Evolutionary conservation across 208 protist genomes (phyloP).

Genomic region (Strigomonas culicis): DNA sequence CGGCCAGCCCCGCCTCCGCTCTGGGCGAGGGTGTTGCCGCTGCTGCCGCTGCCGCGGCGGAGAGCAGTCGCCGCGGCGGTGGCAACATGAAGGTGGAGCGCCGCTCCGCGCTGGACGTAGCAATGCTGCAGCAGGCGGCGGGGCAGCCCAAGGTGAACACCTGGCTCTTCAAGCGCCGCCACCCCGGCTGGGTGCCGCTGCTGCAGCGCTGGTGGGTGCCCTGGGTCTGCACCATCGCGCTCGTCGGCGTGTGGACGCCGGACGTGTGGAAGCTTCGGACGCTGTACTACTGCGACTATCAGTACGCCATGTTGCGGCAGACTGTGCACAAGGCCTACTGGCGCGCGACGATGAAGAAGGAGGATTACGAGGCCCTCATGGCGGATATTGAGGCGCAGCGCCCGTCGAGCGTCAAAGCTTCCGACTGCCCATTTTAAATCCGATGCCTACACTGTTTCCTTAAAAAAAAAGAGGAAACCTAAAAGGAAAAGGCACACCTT

Average conservation of each 20-base stretch:
- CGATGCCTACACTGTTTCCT: background rate
- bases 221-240: constrained; percentile 42
- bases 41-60: constrained; percentile 4
- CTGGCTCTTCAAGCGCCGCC: constrained; percentile 74
- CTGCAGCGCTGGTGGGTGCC: constrained; percentile 87
- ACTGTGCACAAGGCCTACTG: constrained; percentile 74
- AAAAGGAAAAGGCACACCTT: constrained; percentile 11
- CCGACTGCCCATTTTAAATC: constrained; percentile 60
- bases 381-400: constrained; percentile 40
- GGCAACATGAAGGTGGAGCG: constrained; percentile 45
- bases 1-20: background rate
- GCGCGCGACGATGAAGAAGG: constrained; percentile 56
- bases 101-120: constrained; percentile 32
- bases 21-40: constrained; percentile 3
- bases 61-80: constrained; percentile 14
- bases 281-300: constrained; percentile 62
- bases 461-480: constrained; percentile 4
- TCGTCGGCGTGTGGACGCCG: constrained; percentile 62
- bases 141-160: constrained; percentile 35
- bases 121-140: constrained; percentile 7
- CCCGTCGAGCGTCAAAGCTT: constrained; percentile 35
- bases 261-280: constrained; percentile 84
- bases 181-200: constrained; percentile 71
- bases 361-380: constrained; percentile 59
- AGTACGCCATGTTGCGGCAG: constrained; percentile 63